Conservation (phyloP, 805 yeast genomes). For the Metschnikowia picachoensis region DNA sequence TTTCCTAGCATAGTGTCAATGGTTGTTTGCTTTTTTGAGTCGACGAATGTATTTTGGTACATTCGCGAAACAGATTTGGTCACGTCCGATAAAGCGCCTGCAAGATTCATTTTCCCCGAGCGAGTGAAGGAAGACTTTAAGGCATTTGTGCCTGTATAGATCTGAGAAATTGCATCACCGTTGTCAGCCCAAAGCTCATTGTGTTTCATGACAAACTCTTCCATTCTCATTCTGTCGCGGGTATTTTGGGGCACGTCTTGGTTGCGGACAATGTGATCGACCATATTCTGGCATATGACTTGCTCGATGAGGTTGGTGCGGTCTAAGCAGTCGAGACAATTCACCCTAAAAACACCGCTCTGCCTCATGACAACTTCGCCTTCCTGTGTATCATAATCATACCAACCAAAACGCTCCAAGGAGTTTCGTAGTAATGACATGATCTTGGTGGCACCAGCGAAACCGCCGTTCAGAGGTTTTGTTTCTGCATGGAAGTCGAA, state of each 20-base stretch:
- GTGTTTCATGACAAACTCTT: constrained; percentile 15
- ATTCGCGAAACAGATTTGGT: constrained; percentile 93
- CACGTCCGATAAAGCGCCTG: constrained; percentile 96
- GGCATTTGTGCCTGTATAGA: constrained; percentile 71
- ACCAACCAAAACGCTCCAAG: constrained; percentile 78
- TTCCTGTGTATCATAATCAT: constrained; percentile 58
- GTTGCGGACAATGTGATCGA: constrained; percentile 37
- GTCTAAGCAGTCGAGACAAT: constrained; percentile 92
- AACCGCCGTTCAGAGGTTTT: constrained; percentile 69
- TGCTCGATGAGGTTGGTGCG: constrained; percentile 89
- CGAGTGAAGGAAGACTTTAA: constrained; percentile 90
- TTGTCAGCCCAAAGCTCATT: constrained; percentile 57
- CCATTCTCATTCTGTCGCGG: constrained; percentile 10
- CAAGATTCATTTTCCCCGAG: constrained; percentile 92
- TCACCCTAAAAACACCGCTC: constrained; percentile 86
- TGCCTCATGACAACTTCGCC: constrained; percentile 66
- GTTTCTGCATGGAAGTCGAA: constrained; percentile 96
- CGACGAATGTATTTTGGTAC: constrained; percentile 94
- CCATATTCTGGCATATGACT: constrained; percentile 68
- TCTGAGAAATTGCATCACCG: constrained; percentile 63
- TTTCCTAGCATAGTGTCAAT: constrained; percentile 86
- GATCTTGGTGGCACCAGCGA: constrained; percentile 74
- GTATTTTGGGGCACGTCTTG: not conserved
- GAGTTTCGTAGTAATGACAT: constrained; percentile 62
- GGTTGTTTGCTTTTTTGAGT: constrained; percentile 83